Conservation (phyloP, 2,329 filamentous ascomycete species). For the Rutstroemia sp. region DNA sequence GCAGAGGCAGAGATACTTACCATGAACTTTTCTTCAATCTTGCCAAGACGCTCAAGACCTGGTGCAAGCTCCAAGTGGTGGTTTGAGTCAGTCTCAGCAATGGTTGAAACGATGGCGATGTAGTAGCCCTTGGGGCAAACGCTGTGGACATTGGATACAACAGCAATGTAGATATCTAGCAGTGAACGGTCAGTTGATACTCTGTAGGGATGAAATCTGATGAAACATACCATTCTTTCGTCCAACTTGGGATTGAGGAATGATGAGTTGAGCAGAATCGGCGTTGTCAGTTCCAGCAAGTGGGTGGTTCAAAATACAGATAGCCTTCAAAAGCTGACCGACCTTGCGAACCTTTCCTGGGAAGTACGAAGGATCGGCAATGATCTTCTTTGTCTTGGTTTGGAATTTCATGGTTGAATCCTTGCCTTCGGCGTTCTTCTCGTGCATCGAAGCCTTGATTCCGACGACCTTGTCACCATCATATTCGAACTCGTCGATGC, state of each 20-base stretch:
- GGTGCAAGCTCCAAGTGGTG: conserved; percentile 92
- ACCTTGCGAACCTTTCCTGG: conserved; percentile 78
- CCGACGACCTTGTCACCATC: conserved; percentile 80
- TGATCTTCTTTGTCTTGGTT: conserved; percentile 92
- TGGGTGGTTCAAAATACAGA: conserved; percentile 95
- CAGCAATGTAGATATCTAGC: conserved; percentile 89
- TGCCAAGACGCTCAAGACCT: conserved; percentile 84
- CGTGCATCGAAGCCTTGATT: conserved; percentile 95
- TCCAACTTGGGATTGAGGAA: conserved; percentile 94
- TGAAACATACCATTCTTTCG: conserved; percentile 64
- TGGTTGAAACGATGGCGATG: conserved; percentile 96
- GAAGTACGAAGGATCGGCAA: conserved; percentile 97
- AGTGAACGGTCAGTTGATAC: background rate
- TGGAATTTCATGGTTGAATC: conserved; percentile 77
- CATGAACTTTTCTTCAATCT: conserved; percentile 97
- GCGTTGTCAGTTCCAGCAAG: conserved; percentile 80
- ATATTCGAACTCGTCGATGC: conserved; percentile 82
- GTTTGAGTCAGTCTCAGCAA: conserved; percentile 85
- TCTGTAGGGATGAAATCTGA: conserved; percentile 6
- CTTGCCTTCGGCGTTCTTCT: conserved; percentile 56
- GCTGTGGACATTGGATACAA: conserved; percentile 92
- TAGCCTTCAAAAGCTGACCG: conserved; percentile 88
- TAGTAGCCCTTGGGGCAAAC: conserved; percentile 99
- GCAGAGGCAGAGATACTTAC: conserved; percentile 35
- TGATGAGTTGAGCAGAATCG: conserved; percentile 92